Evolutionary conservation across 805 yeast species (phyloP).

Genomic region (Sugiyamaella smithiae): DNA sequence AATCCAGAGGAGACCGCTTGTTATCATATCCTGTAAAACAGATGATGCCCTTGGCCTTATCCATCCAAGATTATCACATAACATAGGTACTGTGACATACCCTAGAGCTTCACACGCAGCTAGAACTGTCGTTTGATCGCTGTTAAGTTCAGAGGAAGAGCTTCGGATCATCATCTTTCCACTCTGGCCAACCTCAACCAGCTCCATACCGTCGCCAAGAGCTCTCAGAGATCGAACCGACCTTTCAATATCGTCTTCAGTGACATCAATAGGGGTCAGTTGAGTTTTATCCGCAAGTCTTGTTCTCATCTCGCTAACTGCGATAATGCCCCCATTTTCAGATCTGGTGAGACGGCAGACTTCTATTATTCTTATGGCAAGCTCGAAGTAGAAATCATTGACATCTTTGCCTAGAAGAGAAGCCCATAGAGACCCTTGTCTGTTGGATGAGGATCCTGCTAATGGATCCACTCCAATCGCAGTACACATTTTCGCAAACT

Average conservation of each 20-base stretch:
- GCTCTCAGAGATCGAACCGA: conserved; percentile 52
- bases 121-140: conserved; percentile 67
- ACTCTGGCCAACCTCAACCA: conserved; percentile 53
- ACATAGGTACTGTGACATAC: conserved; percentile 58
- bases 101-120: conserved; percentile 80
- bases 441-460: conserved; percentile 33
- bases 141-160: conserved; percentile 59
- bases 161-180: conserved; percentile 54
- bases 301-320: conserved; percentile 51
- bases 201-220: conserved; percentile 70
- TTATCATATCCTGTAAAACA: conserved; percentile 74
- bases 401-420: conserved; percentile 35
- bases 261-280: conserved; percentile 31
- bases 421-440: conserved; percentile 36
- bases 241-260: conserved; percentile 52
- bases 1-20: conserved; percentile 82
- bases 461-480: conserved; percentile 85
- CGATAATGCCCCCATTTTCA: conserved; percentile 78
- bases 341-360: conserved; percentile 66
- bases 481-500: conserved; percentile 72
- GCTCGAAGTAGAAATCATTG: conserved; percentile 59
- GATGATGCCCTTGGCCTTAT: conserved; percentile 54
- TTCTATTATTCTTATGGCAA: conserved; percentile 74
- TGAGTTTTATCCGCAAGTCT: conserved; percentile 32
- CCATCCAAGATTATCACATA: conserved; percentile 80